phyloP scores from a whole-genome alignment of 1,139 yeast species.

The Wickerhamomyces sp. region DNA sequence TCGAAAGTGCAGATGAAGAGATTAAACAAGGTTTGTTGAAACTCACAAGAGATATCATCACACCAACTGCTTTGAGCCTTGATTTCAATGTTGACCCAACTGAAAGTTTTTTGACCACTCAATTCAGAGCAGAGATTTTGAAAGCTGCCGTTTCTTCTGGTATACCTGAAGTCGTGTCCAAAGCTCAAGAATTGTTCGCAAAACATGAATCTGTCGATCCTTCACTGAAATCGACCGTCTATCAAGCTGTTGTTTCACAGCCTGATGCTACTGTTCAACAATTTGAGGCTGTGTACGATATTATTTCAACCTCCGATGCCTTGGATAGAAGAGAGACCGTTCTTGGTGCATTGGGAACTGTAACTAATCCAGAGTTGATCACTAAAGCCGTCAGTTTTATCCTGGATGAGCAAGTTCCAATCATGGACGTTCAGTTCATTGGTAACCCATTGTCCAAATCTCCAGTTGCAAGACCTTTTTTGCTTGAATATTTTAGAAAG shows the following conservation, averaged over 20 bases:
- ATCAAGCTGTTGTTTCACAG: slow-evolving; percentile 40
- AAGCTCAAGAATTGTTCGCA: slow-evolving; percentile 39
- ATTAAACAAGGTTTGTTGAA: slow-evolving; percentile 34
- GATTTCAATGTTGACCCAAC: slow-evolving; percentile 31
- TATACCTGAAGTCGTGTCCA: slow-evolving; percentile 42
- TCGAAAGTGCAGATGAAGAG: slow-evolving; percentile 35
- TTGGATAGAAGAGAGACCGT: slow-evolving; percentile 68
- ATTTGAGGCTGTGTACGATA: slow-evolving; percentile 42
- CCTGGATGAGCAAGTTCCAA: slow-evolving; percentile 39
- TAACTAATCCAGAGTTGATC: slow-evolving; percentile 33
- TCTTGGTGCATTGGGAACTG: slow-evolving; percentile 53
- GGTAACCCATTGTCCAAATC: slow-evolving; percentile 48
- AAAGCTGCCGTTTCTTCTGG: slow-evolving; percentile 46
- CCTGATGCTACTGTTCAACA: slow-evolving; percentile 38
- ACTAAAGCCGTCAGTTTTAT: slow-evolving; percentile 23
- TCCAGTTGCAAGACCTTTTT: slow-evolving; percentile 39
- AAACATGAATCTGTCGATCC: slow-evolving; percentile 45
- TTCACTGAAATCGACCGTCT: slow-evolving; percentile 49
- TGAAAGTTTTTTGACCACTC: slow-evolving; percentile 41
- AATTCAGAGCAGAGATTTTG: slow-evolving; percentile 48
- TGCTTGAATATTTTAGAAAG: slow-evolving; percentile 52
- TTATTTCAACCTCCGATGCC: slow-evolving; percentile 51
- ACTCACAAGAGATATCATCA: slow-evolving; percentile 39
- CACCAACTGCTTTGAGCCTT: slow-evolving; percentile 36
- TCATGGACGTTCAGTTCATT: slow-evolving; percentile 62